Evolutionary conservation across 2,329 filamentous ascomycete species (phyloP).

Genomic region (Neopestalotiopsis sp.): DNA sequence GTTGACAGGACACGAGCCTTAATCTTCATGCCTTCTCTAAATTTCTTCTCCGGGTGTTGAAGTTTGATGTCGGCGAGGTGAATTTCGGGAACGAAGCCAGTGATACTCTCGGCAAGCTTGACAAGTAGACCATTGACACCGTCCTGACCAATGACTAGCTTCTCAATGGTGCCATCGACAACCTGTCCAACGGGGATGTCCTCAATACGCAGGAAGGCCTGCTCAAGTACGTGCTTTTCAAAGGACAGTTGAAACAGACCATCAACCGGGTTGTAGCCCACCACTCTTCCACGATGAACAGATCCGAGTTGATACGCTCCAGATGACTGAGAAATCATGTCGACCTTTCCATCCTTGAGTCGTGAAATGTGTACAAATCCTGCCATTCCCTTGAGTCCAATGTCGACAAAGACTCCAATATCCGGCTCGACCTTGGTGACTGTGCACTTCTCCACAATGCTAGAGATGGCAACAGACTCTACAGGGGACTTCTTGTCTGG

Average conservation of each 20-base stretch:
- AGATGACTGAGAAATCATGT: constrained; percentile 76
- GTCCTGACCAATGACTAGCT: constrained; percentile 77
- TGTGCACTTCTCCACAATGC: constrained; percentile 77
- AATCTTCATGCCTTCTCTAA: constrained; percentile 83
- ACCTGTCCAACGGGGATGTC: constrained; percentile 84
- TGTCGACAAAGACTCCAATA: constrained; percentile 80
- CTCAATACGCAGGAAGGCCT: constrained; percentile 89
- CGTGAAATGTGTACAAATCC: constrained; percentile 96
- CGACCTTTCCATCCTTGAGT: constrained; percentile 88
- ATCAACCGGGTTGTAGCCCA: constrained; percentile 88
- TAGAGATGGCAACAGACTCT: constrained; percentile 71
- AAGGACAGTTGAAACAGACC: constrained; percentile 86
- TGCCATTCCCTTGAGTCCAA: constrained; percentile 70
- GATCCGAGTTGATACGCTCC: constrained; percentile 82
- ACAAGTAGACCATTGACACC: constrained; percentile 84
- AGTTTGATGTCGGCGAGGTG: constrained; percentile 89
- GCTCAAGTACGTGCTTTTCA: constrained; percentile 80
- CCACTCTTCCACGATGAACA: constrained; percentile 78
- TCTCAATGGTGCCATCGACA: constrained; percentile 84
- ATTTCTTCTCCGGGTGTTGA: constrained; percentile 95
- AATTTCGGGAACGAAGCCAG: constrained; percentile 84
- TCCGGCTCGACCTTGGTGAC: constrained; percentile 81
- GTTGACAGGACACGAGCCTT: constrained; percentile 86
- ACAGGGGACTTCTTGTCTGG: constrained; percentile 54
- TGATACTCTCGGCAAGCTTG: constrained; percentile 84